Conservation (phyloP, 2,329 filamentous ascomycete genomes). For the Fusarium neocosmosporiellum region DNA sequence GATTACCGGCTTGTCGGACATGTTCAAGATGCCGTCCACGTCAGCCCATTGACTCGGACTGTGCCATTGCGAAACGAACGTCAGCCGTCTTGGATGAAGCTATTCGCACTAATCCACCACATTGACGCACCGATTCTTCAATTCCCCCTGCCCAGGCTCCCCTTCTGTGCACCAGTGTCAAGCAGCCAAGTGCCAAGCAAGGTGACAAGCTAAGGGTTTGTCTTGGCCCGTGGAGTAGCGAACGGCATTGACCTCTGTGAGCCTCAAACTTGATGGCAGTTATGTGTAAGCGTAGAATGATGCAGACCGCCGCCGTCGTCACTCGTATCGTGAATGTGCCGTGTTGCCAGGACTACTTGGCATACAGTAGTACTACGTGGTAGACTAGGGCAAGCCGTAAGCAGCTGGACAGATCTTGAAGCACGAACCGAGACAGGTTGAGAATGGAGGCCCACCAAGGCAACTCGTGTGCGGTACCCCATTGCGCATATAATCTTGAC, state of each 20-base stretch:
- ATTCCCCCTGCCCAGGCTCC: slow-evolving; percentile 3
- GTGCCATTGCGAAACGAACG: not conserved
- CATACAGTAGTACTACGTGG: too few relatives aligned
- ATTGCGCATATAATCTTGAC: not conserved
- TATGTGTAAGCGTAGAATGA: not conserved
- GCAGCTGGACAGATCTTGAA: not conserved
- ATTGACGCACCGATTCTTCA: not conserved
- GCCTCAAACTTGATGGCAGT: not conserved
- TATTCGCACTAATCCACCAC: not conserved
- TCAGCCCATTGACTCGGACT: not conserved
- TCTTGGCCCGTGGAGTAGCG: not conserved
- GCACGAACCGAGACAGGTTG: not conserved
- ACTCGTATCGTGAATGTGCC: not conserved
- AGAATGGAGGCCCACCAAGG: not conserved
- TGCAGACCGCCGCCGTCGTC: not conserved
- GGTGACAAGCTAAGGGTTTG: not conserved
- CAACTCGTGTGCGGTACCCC: not conserved
- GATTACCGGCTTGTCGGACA: not conserved
- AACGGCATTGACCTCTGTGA: not conserved
- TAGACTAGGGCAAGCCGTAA: too few relatives aligned
- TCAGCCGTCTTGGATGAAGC: not conserved
- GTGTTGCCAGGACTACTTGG: not conserved
- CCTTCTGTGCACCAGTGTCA: not conserved
- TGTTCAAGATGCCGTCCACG: not conserved
- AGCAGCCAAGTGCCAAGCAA: slow-evolving; percentile 3